A percentile compares a stretch with the other conserved stretches of the same genome.
Evolutionary conservation across 768 basidiomycete species (phyloP).

Genomic region (Podaxis sp.): DNA sequence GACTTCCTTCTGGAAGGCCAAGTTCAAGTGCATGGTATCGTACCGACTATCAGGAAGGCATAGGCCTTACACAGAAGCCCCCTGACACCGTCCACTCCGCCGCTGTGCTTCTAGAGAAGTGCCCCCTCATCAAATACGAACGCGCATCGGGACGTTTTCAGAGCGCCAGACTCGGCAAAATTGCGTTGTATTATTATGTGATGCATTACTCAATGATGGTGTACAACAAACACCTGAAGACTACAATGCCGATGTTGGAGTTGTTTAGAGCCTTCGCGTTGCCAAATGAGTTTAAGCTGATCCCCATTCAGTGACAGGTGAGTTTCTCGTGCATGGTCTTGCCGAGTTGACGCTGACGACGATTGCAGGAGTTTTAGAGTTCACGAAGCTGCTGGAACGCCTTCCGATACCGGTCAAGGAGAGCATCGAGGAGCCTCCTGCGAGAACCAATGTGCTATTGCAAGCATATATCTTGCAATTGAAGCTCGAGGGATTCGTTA

Average conservation of each 20-base stretch:
- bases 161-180: constrained; percentile 89
- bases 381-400: constrained; percentile 86
- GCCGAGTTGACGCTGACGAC: too few relatives aligned
- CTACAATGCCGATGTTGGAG: constrained; percentile 86
- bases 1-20: constrained; percentile 92
- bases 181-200: constrained; percentile 93
- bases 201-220: constrained; percentile 94
- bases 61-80: constrained; percentile 71
- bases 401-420: constrained; percentile 99
- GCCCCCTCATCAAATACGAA: constrained; percentile 92
- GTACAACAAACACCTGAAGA: constrained; percentile 91
- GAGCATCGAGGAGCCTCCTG: constrained; percentile 19
- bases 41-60: constrained; percentile 85
- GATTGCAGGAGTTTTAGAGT: constrained; percentile 51
- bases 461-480: constrained; percentile 95
- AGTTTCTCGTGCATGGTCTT: constrained; percentile 25
- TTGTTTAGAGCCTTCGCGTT: constrained; percentile 94
- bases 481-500: constrained; percentile 80
- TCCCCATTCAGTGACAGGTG: constrained; percentile 35
- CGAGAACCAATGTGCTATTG: constrained; percentile 47
- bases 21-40: constrained; percentile 90
- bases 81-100: constrained; percentile 94
- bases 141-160: constrained; percentile 85
- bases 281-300: constrained; percentile 91
- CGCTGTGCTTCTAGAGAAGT: constrained; percentile 91